These are phyloP conservation scores for Eucalyptus curtisii DNA, from an alignment of 345 rosid genomes.

Conservation along the genomic window DNA sequence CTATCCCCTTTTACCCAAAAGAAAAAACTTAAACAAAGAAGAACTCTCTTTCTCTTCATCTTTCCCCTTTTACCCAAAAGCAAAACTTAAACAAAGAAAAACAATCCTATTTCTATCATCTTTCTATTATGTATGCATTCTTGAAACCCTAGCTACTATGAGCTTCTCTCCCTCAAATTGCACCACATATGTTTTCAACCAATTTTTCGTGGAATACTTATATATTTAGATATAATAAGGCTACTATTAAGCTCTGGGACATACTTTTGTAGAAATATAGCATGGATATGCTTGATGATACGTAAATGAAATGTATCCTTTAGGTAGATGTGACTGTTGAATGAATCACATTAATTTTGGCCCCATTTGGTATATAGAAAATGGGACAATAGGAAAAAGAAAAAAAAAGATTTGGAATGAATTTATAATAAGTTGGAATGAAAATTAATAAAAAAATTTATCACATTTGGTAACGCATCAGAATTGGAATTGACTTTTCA, in stretches of 20 bases:
- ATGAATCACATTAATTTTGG: background rate
- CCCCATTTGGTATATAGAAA: background rate
- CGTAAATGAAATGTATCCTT: background rate
- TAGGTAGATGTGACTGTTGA: background rate
- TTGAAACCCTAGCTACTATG: background rate
- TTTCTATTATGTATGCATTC: background rate
- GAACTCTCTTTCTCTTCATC: too few species aligned
- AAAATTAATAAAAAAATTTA: background rate
- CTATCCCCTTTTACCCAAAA: background rate
- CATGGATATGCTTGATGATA: background rate
- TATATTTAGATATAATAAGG: background rate
- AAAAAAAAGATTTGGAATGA: background rate
- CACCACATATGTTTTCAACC: background rate
- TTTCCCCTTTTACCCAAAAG: too few species aligned
- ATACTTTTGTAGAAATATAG: background rate
- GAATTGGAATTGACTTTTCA: background rate
- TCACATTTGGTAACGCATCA: background rate
- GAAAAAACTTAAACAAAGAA: too few species aligned
- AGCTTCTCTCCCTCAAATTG: background rate
- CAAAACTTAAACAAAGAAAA: too few species aligned
- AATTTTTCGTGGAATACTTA: background rate
- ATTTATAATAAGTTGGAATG: background rate
- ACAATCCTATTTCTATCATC: background rate
- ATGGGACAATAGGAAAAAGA: background rate
- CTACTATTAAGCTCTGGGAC: background rate